Evolutionary conservation across 306 rosid genomes (phyloP), one percentile per base, ranked within the genome.

Genomic region (Nissolia schottii): DNA sequence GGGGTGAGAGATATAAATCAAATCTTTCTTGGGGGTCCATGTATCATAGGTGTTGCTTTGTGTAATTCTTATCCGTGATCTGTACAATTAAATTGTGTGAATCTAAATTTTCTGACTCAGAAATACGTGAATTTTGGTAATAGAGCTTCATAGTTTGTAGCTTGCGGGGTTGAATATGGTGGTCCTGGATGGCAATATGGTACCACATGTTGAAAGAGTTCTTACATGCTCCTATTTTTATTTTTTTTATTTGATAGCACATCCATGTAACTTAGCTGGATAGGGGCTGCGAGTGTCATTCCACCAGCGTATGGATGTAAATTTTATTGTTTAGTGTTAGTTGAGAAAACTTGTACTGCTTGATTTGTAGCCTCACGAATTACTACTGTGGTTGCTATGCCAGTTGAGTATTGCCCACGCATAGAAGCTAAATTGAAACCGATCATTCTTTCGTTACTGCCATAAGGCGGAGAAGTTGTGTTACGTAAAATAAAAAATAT

Each of bases 1-100:
- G 85, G 85, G 85, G 85, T 72, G 96, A 80, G 86, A 77, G 73
- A 81, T 83, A 78, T 76, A 75, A 64, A 68, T 81, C 55, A 75
- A 67, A 73, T 86, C 79, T 74, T 77, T 81, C 80, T 75, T 80
- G 88, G 86, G 81, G 79, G 77, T 73, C 78, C 66, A 22, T 90
- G 85, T 81, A 83, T 86, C 84, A 90, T 89, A 83, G 87, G 79
- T 80, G 72, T 82, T 88, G 84, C 75, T 69, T 86, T 85, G 86
- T 87, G 88, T 85, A 85, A 70, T 86, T 83, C 81, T 83, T 80
- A 24, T 73, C 81, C 60, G 66, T 77, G 81, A 62, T 59, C 60
- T 90, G 89, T 86, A 82, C 78, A 75, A 87, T 83, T 72, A 85
- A 76, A 72, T 77, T 73, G 90, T 90, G 92, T 90, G 89, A 90